Evolutionary conservation across 768 basidiomycete genomes (phyloP).

Genomic region (Phaeotremella fagi): DNA sequence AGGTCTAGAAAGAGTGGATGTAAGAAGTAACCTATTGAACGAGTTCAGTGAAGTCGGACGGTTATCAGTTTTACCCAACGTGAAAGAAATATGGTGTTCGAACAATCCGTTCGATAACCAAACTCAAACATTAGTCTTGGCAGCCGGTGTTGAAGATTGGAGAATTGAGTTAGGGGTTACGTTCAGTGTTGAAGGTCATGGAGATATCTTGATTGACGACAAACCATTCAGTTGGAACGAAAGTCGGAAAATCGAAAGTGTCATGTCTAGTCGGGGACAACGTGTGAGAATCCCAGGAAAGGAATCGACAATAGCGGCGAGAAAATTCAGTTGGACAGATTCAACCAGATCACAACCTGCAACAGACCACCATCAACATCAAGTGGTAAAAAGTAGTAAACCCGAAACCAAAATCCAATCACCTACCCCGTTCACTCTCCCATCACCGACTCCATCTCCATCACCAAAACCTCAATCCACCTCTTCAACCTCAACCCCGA

Average conservation of each 20-base stretch:
- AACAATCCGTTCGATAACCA: conserved; percentile 69
- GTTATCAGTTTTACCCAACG: conserved; percentile 70
- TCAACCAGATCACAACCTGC: conserved; percentile 3
- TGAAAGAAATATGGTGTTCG: conserved; percentile 69
- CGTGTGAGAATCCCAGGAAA: conserved; percentile 5
- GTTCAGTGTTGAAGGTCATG: conserved; percentile 79
- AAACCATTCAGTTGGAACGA: conserved; percentile 41
- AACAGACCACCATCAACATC: too few relatives aligned
- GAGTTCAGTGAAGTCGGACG: conserved; percentile 82
- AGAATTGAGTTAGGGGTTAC: conserved; percentile 73
- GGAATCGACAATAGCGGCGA: neutral
- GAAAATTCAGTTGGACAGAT: neutral
- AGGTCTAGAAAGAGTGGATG: conserved; percentile 77
- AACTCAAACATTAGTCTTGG: neutral
- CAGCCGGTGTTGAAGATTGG: conserved; percentile 59
- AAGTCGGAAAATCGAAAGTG: conserved; percentile 25
- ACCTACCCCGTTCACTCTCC: neutral
- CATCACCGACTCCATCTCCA: neutral
- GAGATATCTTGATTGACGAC: conserved; percentile 67
- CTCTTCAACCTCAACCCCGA: neutral
- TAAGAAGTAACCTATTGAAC: conserved; percentile 70
- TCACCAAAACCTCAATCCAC: neutral
- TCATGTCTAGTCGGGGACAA: conserved; percentile 9
- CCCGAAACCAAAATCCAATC: too few relatives aligned
- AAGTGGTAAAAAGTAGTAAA: too few relatives aligned